These are phyloP conservation scores for Ceratonia siliqua DNA, from an alignment of 306 rosid genomes.

Conservation along the genomic window DNA sequence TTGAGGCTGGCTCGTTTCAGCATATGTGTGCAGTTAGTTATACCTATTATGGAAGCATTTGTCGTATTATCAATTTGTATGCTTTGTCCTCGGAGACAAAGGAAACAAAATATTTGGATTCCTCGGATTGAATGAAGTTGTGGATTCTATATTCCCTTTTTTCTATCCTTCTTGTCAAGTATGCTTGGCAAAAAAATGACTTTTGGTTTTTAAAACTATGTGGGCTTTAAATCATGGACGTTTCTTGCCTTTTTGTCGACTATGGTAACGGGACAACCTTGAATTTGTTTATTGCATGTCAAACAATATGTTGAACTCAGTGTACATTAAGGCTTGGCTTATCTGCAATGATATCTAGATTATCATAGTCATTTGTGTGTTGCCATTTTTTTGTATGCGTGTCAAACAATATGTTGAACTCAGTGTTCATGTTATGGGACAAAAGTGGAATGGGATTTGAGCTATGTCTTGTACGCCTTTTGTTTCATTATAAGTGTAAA, in stretches of 20 bases:
- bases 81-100: neutral
- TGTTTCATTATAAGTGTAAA: neutral
- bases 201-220: slow-evolving; percentile 5
- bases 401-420: too few species aligned
- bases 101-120: neutral
- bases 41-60: slow-evolving; percentile 15
- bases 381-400: neutral
- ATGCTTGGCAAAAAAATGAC: neutral
- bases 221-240: neutral
- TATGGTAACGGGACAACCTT: neutral
- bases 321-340: neutral
- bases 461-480: neutral
- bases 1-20: neutral
- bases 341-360: neutral
- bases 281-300: slow-evolving; percentile 19
- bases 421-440: too few species aligned
- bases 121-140: neutral
- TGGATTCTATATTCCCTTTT: neutral
- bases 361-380: neutral
- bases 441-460: neutral
- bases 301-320: neutral
- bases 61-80: neutral
- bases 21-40: neutral
- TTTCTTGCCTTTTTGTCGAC: neutral
- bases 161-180: neutral